Base-by-base conservation (phyloP, 768 basidiomycete species). In the Russula earlei region DNA sequence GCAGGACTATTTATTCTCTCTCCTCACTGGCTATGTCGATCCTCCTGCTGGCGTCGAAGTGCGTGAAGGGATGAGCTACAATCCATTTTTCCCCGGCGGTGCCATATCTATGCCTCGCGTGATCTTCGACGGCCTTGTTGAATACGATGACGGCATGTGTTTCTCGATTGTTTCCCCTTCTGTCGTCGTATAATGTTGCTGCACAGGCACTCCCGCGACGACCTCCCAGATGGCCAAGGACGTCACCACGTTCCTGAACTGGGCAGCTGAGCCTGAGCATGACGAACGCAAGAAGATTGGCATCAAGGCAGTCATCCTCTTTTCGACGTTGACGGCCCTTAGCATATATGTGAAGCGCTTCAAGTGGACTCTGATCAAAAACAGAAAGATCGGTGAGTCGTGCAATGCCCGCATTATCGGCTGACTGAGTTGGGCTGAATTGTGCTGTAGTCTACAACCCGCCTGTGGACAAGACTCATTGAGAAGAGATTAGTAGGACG, bases 221-320 rank as follows among this genome's bases (percentile, higher is more conserved):
- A 85, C 92, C 6, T 89, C 91, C 5, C 96, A 99, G 71, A 94
- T 99, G 95, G 95, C 96, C 64, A 99, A 98, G 79, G 96, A 99
- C 67, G 93, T 99, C 52, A 81, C 82, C 44, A 91, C 88, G 2
- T 97, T 98, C 85, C 74, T 98, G 48, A 83, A 83, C 74, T 98
- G 94, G 94, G 91, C 95, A 17, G 82, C 96, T 55, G 96, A 99
- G 70, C 96, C 96, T 29, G 96, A 99, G 70, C 89, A 94, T 66
- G 96, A 99, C 67, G 87, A 94, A 69, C 80, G 96, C 69, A 98
- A 99, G 79, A 93, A 91, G 80, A 85, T 85, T 68, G 95, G 96
- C 62, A 75, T 98, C 70, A 94, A 97, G 74, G 94, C 92, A 20
- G 83, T 94, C 64, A 93, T 97, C 68, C 77, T 98, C 68, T 87